Evolutionary conservation across 495 filamentous ascomycete genomes (phyloP).

Genomic region (Echria macrotheca): DNA sequence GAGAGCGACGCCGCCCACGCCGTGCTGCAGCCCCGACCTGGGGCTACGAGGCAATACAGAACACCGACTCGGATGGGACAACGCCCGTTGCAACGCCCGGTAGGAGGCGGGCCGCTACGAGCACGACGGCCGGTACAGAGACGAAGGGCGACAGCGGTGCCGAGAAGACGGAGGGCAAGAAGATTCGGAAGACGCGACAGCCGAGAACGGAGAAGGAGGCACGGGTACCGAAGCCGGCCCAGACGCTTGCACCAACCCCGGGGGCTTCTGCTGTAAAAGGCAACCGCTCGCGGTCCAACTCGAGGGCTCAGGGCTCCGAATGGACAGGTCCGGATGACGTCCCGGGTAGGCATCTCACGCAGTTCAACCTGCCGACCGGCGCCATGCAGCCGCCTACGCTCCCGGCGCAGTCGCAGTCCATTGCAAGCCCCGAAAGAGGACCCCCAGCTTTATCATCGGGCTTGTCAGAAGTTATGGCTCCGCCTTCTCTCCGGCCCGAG

Average conservation of each 20-base stretch:
- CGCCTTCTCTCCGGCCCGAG: constrained; percentile 44
- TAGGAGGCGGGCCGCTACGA: constrained; percentile 41
- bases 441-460: constrained; percentile 26
- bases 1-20: constrained; percentile 46
- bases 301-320: constrained; percentile 35
- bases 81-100: constrained; percentile 44
- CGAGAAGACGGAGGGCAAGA: constrained; percentile 51
- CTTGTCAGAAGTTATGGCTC: constrained; percentile 45
- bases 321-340: constrained; percentile 32
- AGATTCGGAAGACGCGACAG: constrained; percentile 43
- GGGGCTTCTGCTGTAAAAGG: constrained; percentile 26
- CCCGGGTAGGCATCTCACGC: constrained; percentile 19
- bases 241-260: constrained; percentile 40
- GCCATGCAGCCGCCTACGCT: constrained; percentile 36
- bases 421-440: constrained; percentile 34
- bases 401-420: constrained; percentile 26
- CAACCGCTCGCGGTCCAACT: constrained; percentile 43
- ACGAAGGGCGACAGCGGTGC: constrained; percentile 44
- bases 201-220: constrained; percentile 37
- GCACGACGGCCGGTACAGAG: constrained; percentile 21
- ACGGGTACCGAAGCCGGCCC: constrained; percentile 25
- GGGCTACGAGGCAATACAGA: constrained; percentile 39
- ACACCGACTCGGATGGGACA: constrained; percentile 51
- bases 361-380: constrained; percentile 32
- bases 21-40: constrained; percentile 51